Evolutionary conservation across 208 protist genomes (phyloP).

Genomic region (Sergeia podlipaevii): DNA sequence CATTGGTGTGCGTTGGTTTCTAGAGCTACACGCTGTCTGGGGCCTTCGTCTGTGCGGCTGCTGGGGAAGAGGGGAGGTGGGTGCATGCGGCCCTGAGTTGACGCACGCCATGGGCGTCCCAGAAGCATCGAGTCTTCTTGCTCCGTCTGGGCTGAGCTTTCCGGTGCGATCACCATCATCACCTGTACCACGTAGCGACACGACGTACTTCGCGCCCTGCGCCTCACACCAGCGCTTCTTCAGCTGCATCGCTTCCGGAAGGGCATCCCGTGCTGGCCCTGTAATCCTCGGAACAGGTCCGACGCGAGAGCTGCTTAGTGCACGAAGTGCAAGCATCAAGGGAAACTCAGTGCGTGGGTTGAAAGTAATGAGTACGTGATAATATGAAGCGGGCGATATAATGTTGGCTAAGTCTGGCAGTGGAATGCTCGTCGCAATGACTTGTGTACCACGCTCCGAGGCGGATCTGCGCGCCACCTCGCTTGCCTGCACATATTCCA

Average conservation of each 20-base stretch:
- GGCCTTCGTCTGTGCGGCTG: not conserved
- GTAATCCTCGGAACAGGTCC: not conserved
- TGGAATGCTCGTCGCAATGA: not conserved
- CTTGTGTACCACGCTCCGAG: not conserved
- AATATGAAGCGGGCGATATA: constrained; percentile 1
- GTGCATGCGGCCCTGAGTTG: not conserved
- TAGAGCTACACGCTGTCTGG: no score
- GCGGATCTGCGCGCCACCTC: not conserved
- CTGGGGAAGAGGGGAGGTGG: no score
- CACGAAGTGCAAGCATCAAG: constrained; percentile 5
- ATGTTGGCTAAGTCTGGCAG: not conserved
- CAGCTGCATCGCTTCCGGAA: not conserved
- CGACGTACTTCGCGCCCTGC: not conserved
- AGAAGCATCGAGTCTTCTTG: not conserved
- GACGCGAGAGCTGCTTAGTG: not conserved
- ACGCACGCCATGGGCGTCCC: constrained; percentile 1
- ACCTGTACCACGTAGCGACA: no score
- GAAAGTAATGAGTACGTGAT: constrained; percentile 9
- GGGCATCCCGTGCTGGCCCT: not conserved
- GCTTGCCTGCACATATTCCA: constrained; percentile 3
- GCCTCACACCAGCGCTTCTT: not conserved
- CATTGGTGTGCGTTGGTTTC: no score
- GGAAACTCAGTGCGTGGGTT: constrained; percentile 2
- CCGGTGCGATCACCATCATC: no score
- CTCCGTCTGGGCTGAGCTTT: not conserved